Conservation (phyloP, 352 stramenopile genomes). For the Pythium dissotocum region DNA sequence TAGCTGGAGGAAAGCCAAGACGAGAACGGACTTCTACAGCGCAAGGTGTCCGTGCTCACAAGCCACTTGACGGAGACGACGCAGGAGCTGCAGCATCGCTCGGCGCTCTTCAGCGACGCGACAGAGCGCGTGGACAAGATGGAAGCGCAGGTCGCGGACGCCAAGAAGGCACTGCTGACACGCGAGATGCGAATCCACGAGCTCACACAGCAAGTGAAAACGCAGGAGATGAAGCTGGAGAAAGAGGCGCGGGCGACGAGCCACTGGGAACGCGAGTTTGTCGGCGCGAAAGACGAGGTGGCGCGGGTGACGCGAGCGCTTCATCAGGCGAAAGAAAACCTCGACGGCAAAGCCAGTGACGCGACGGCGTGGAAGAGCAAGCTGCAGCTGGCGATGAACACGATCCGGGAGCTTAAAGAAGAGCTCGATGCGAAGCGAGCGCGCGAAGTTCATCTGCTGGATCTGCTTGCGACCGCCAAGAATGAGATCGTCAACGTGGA, state of each 20-base stretch:
- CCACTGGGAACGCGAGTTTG: slow-evolving; percentile 58
- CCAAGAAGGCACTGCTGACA: slow-evolving; percentile 53
- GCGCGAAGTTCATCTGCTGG: slow-evolving; percentile 5
- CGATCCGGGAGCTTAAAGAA: slow-evolving; percentile 29
- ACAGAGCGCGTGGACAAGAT: slow-evolving; percentile 43
- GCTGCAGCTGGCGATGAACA: slow-evolving; percentile 33
- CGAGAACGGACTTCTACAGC: slow-evolving; percentile 37
- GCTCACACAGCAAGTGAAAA: slow-evolving; percentile 36
- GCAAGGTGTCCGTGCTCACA: slow-evolving; percentile 42
- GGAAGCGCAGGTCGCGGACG: slow-evolving; percentile 42
- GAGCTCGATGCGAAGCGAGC: slow-evolving; percentile 12
- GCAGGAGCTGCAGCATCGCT: slow-evolving; percentile 51
- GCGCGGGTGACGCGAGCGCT: slow-evolving; percentile 23
- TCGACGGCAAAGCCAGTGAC: slow-evolving; percentile 27
- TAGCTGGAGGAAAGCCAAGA: slow-evolving; percentile 36
- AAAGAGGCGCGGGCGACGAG: slow-evolving; percentile 43
- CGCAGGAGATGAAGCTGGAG: slow-evolving; percentile 33
- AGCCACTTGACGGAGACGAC: slow-evolving; percentile 53
- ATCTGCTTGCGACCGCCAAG: not conserved
- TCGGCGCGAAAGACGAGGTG: slow-evolving; percentile 30
- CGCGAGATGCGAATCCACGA: slow-evolving; percentile 67
- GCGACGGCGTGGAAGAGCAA: slow-evolving; percentile 48
- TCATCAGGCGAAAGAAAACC: slow-evolving; percentile 19
- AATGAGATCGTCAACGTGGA: not conserved
- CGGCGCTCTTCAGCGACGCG: slow-evolving; percentile 50